Evolutionary conservation across 371 early-diverging fungal species (phyloP), one percentile per base, ranked within the genome.

Genomic region (Syncephalastrum sp.): DNA sequence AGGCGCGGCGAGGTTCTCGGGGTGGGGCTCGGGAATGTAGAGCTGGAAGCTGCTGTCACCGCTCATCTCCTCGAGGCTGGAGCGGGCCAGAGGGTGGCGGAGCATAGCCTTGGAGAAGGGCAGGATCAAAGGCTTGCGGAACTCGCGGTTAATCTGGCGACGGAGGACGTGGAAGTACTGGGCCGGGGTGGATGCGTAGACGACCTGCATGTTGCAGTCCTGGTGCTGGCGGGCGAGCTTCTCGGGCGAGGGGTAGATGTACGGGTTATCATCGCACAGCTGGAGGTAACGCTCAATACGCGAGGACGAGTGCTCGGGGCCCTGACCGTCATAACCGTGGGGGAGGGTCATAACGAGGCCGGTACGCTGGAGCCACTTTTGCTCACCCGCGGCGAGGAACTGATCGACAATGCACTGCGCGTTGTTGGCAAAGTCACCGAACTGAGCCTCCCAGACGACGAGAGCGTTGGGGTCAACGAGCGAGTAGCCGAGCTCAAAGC

Each of bases 281-380:
- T 94, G 93, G 57, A 98, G 82, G 76, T 90, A 98, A 58, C 98
- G 92, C 77, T 98, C 98, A 51, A 97, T 81, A 64, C 97, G 87
- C 42, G 93, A 85, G 23, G 92, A 92, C 29, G 94, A 94, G 81
- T 98, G 98, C 73, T 98, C 98, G 17, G 98, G 96, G 23, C 98
- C 98, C 76, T 93, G 94, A 54, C 98, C 98, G 70, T 98, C 98
- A 66, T 92, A 97, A 61, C 98, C 98, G 77, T 98, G 98, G 15
- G 98, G 98, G 53, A 98, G 81, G 44, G 94, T 82, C 81, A 97
- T 75, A 24, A 91, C 88, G 64, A 98, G 73, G 44, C 97, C 98
- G 24, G 93, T 89, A 63, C 94, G 91, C 77, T 93, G 91, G 55
- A 96, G 81, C 97, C 98, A 98, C 78, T 98, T 98, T 75, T 92